These are phyloP conservation scores for Verticillium tricorpus DNA, from an alignment of 2,329 filamentous ascomycete species.

Conservation along the genomic window DNA sequence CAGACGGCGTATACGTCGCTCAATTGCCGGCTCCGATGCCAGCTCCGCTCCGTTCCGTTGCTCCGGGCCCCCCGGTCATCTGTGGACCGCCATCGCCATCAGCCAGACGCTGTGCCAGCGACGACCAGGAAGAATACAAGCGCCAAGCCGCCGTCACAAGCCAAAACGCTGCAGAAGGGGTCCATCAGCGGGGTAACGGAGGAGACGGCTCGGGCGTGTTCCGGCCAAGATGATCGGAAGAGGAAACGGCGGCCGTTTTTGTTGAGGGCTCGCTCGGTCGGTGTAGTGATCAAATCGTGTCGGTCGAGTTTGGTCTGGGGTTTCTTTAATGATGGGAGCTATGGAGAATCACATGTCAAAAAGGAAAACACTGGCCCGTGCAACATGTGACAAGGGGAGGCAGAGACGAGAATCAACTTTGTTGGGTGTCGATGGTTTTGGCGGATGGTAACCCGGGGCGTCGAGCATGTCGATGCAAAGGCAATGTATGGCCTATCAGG, in stretches of 20 bases:
- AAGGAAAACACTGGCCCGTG: not conserved
- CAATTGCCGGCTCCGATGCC: not conserved
- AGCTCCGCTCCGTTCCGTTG: not conserved
- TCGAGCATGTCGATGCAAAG: too few species aligned
- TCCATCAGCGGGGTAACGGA: not conserved
- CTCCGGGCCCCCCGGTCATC: not conserved
- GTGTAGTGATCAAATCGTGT: not conserved
- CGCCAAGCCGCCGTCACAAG: not conserved
- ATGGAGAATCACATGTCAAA: not conserved
- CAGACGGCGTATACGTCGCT: not conserved
- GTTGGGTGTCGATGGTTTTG: not conserved
- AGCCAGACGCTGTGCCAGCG: not conserved
- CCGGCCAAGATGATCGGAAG: not conserved
- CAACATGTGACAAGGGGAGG: not conserved
- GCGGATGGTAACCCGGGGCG: not conserved
- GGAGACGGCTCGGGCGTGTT: not conserved
- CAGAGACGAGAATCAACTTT: not conserved
- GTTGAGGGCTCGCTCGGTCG: not conserved
- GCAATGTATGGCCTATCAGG: too few species aligned
- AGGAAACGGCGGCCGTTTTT: not conserved
- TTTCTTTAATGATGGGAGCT: not conserved
- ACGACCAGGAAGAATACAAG: not conserved
- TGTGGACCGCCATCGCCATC: not conserved
- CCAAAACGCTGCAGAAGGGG: not conserved
- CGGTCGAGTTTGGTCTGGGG: not conserved